Evolutionary conservation across 768 basidiomycete genomes (phyloP), one percentile per base, ranked within the genome.

Genomic region (Guyanaporus albipodus): DNA sequence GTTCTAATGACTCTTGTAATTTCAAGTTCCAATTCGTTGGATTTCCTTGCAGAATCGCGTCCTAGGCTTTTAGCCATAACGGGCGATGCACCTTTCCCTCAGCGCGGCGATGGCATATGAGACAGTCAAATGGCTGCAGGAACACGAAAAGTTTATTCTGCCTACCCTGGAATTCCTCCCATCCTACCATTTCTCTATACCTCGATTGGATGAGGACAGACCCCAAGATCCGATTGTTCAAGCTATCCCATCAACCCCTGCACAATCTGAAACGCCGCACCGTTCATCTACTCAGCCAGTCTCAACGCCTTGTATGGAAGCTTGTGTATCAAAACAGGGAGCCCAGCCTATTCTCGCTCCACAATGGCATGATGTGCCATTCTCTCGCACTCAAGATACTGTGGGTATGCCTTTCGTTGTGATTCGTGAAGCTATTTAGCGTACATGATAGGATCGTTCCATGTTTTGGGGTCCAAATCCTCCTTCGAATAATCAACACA

Each of bases 221-320:
- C 87, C 87, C 3, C 87, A 89, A 59, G 82, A 91, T 61, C 87
- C 87, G 2, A 87, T 89, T 52, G 69, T 89, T 63, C 80, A 85
- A 34, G 67, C 72, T 15, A 50, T 87, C 19, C 73, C 71, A 52
- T 41, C 27, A 41, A 65, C 28, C 21, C 36, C 33, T 12, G 15
- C 18, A 26, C 43, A 27, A 10, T 24, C 31, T 34, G 36, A 19
- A 41, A 27, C 23, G 12, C 23, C 11, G 11, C 35, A 31, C 41
- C 8, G 37, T 8, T 26, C 41, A 12, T 26, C 42, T 22, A 18
- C 19, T 17, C 32, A 35, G 11, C 37, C 49, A 19, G 10, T n/a
- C 15, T 18, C 17, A 0, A 42, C 51, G n/a, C 36, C 40, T 39
- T 42, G 19, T 26, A 17, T 10, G 18, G n/a, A 36, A 15, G 22